Evolutionary conservation across 306 rosid species (phyloP).

Genomic region (Cucurbita argyrosperma): DNA sequence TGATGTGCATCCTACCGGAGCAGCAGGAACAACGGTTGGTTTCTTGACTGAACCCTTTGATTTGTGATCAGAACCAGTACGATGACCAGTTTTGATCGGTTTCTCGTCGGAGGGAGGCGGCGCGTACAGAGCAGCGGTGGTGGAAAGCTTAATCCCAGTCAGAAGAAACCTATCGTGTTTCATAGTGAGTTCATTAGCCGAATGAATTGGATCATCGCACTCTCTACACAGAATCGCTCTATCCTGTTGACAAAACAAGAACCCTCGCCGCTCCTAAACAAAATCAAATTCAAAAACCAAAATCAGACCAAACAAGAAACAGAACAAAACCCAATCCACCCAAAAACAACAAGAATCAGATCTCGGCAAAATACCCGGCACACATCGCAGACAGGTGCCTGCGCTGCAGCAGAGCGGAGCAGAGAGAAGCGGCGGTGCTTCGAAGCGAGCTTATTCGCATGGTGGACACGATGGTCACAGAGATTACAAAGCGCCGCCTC

Average conservation of each 20-base stretch:
- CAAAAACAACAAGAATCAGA: not conserved
- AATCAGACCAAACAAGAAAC: not conserved
- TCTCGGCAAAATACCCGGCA: slow-evolving; percentile 34
- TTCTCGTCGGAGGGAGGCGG: slow-evolving; percentile 11
- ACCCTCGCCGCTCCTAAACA: slow-evolving; percentile 57
- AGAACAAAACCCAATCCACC: not conserved
- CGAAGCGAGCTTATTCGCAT: slow-evolving; percentile 88
- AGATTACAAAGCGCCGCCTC: slow-evolving; percentile 75
- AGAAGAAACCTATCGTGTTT: slow-evolving; percentile 75
- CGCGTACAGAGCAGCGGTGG: slow-evolving; percentile 20
- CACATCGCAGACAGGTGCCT: slow-evolving; percentile 57
- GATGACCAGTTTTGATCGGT: not conserved
- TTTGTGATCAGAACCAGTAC: slow-evolving; percentile 10
- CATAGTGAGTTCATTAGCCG: slow-evolving; percentile 55
- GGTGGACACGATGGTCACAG: slow-evolving; percentile 91
- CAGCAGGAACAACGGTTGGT: not conserved
- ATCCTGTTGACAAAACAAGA: slow-evolving; percentile 77
- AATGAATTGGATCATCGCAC: slow-evolving; percentile 60
- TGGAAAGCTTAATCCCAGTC: slow-evolving; percentile 58
- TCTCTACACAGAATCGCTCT: slow-evolving; percentile 78
- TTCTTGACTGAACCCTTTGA: slow-evolving; percentile 6
- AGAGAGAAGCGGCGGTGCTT: slow-evolving; percentile 87
- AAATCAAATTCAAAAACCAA: not conserved
- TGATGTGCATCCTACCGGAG: slow-evolving; percentile 15
- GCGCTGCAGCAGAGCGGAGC: slow-evolving; percentile 30